Conservation (phyloP, 2,329 filamentous ascomycete genomes). For the Fusarium duplospermum region DNA sequence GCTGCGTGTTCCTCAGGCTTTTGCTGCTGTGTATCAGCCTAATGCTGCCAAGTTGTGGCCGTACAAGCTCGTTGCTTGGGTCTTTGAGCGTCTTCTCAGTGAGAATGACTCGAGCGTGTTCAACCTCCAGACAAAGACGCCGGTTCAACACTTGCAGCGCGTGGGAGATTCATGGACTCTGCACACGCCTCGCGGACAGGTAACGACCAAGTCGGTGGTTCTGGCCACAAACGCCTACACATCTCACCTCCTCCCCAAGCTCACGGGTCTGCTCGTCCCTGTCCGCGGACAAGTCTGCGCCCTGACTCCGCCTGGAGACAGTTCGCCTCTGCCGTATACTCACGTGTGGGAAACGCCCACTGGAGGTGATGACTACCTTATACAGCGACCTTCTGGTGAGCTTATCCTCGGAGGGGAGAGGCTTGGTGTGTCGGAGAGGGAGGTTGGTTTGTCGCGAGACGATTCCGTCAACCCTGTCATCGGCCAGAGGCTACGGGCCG, state of each 20-base stretch:
- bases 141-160: conserved; percentile 64
- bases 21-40: conserved; percentile 73
- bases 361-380: conserved; percentile 76
- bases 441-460: conserved; percentile 69
- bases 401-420: conserved; percentile 80
- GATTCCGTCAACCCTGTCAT: conserved; percentile 66
- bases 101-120: conserved; percentile 58
- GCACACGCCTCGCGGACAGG: conserved; percentile 75
- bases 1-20: conserved; percentile 66
- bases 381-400: conserved; percentile 72
- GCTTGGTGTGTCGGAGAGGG: conserved; percentile 59
- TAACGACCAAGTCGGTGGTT: conserved; percentile 73
- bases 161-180: conserved; percentile 64
- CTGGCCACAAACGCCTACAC: conserved; percentile 89
- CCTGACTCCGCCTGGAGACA: conserved; percentile 65
- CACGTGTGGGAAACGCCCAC: conserved; percentile 68
- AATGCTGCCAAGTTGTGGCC: conserved; percentile 81
- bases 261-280: conserved; percentile 80
- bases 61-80: conserved; percentile 82
- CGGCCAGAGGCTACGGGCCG: conserved; percentile 64
- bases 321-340: conserved; percentile 62
- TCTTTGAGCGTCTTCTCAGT: conserved; percentile 70
- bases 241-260: conserved; percentile 76
- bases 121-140: conserved; percentile 81
- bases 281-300: conserved; percentile 79